Conservation (phyloP, 169 alveolate species). For the Plasmodium vivax region DNA sequence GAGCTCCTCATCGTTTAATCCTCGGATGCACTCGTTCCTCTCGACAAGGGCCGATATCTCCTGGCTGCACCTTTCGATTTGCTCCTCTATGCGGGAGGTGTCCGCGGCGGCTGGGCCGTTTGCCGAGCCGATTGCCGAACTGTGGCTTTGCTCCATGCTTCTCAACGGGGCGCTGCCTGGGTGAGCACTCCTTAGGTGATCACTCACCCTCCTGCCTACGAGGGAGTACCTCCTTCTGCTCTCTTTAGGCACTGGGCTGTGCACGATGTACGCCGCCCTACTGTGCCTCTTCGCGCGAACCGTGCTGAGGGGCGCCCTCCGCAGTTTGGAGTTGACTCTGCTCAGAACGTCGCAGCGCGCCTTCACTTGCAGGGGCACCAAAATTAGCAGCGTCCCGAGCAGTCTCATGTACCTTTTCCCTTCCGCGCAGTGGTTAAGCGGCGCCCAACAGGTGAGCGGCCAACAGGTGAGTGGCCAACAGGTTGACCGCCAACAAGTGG, state of each 20-base stretch:
- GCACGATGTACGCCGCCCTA: background rate
- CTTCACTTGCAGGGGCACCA: background rate
- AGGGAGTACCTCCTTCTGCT: background rate
- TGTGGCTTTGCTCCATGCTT: background rate
- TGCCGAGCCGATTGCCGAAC: background rate
- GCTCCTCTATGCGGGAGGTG: background rate
- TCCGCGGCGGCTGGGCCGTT: background rate
- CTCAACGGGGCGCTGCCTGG: background rate
- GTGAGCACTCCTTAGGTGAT: background rate
- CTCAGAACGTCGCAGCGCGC: background rate
- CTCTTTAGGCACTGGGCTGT: background rate
- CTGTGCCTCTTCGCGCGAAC: background rate
- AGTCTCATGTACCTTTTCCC: background rate
- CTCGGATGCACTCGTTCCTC: slow-evolving; percentile 30
- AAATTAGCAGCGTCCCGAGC: background rate
- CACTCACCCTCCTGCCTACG: background rate
- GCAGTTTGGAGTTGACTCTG: background rate
- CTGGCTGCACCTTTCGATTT: slow-evolving; percentile 27
- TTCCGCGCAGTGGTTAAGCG: background rate
- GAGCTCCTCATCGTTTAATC: slow-evolving; percentile 12
- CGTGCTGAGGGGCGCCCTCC: background rate
- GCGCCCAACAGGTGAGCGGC: too few species aligned
- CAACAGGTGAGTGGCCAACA: too few species aligned
- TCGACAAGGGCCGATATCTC: slow-evolving; percentile 46
- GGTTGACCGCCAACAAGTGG: background rate